Base-by-base conservation (phyloP, 306 rosid species). In the Lathyrus aphaca region DNA sequence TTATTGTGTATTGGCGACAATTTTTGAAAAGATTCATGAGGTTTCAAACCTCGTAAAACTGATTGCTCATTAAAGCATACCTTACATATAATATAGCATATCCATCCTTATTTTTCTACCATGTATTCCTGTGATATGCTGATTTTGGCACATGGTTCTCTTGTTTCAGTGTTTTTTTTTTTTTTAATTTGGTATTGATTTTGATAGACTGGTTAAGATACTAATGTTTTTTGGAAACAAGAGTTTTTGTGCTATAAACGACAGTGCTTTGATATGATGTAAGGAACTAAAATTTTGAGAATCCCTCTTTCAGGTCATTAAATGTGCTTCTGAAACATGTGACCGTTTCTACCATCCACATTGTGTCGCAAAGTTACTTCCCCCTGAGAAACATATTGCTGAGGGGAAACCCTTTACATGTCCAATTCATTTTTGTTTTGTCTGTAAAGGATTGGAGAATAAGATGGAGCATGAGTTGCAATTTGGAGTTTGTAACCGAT, bases 401-500 rank as follows among this genome's bases (percentile, higher is more conserved):
- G 67, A 59, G 29, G 92, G 97, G 42, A 82, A 80, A 49, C 74
- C 86, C 66, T 84, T 91, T 82, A 77, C 76, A 2, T 94, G 99
- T 68, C 99, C 96, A 8, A 70, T 84, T 67, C 99, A 94, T 80
- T 85, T 80, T 74, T 94, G 99, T 80, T 78, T 75, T 49, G 85
- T 86, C 77, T 94, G 99, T 86, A 73, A 87, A 74, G 85, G 75
- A 77, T 79, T 74, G 69, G 99, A 94, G 81, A 87, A 94, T 65
- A 89, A 68, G 71, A 73, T 55, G 42, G 74, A 78, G 55, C 80
- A 18, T 13, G 83, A 87, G 54, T 42, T 88, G 74, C 95, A 81
- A 75, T 88, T 94, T 81, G 96, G 97, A 60, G 83, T 94, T 30
- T 94, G 97, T 73, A 73, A 92, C 67, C 97, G 99, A 8, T 94